Base-by-base conservation (phyloP, 2,329 filamentous ascomycete species). In the Seiridium cupressi region DNA sequence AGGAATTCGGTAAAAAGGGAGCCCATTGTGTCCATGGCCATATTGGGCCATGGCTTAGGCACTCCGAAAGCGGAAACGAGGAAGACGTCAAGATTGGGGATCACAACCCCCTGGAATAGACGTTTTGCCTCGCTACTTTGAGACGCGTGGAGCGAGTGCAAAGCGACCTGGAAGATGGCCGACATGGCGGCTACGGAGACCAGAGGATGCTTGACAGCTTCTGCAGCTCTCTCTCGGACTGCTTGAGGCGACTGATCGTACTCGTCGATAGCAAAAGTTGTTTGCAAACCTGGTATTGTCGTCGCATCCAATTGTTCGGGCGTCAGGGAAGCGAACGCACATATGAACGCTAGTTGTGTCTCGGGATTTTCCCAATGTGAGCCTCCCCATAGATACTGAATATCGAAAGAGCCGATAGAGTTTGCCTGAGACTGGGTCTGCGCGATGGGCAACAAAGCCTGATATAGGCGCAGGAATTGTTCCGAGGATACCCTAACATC, bases 271-370 rank as follows among this genome's bases (percentile, higher is more conserved):
- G 87, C 86, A 71, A 97, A 96, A 3, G 92, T 92, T 32, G 87
- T 84, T 59, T 91, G 86, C 42, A 98, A 83, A 40, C 89, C 87
- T 1, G 93, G 94, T 61, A 98, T 95, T 42, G 90, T 90, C 10
- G 88, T 90, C 3, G 92, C 90, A 72, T 98, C 93, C 34, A 97
- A 82, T 68, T 93, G 86, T 35, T 91, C 85, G 0, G 89, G 84
- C 10, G 84, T 85, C 60, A 93, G 84, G 3, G 90, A 91, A 31
- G 94, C 83, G 72, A 94, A 97, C 18, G 93, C 93, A 64, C 90
- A 89, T 58, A 98, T 86, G 72, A 98, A 97, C n/a, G 93, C 96
- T 42, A 99, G 79, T 65, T 98, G 94, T 0, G 95, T 92, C 63
- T 96, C 88, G 11, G 90, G 85, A 66, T 96, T 86, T 63, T 89